Conservation (phyloP, 495 filamentous ascomycete species). For the Penicillium parvum region DNA sequence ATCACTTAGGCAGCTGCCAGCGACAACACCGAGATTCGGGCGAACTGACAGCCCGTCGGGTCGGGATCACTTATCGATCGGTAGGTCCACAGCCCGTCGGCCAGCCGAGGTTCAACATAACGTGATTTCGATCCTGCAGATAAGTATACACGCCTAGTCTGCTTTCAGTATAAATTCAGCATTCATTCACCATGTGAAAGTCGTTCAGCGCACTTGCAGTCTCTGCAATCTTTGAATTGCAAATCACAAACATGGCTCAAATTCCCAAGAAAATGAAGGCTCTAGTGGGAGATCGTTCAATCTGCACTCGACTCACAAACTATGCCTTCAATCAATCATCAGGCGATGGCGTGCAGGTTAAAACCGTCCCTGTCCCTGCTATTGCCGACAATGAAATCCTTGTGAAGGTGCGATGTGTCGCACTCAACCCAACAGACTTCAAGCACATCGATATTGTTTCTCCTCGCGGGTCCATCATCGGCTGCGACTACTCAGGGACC, state of each 20-base stretch:
- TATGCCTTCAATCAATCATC: neutral
- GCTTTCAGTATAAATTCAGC: no score
- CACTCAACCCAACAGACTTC: conserved; percentile 54
- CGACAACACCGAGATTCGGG: neutral
- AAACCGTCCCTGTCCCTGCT: conserved; percentile 2
- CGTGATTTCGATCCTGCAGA: conserved; percentile 1
- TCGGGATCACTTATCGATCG: conserved; percentile 1
- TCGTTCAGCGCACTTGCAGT: neutral
- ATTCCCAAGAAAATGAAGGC: conserved; percentile 7
- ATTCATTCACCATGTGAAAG: neutral
- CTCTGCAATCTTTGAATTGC: neutral
- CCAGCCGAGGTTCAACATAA: conserved; percentile 8
- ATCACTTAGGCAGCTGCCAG: neutral
- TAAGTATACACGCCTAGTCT: no score
- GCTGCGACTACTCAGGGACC: conserved; percentile 51
- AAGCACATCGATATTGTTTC: conserved; percentile 42
- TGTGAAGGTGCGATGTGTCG: conserved; percentile 35
- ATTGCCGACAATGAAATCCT: conserved; percentile 35
- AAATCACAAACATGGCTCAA: conserved; percentile 3
- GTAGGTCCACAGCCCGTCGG: neutral
- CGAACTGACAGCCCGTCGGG: conserved; percentile 4
- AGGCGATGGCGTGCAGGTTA: conserved; percentile 8
- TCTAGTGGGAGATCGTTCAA: conserved; percentile 4
- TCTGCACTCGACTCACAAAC: conserved; percentile 4
- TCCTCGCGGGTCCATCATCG: conserved; percentile 34